Conservation (phyloP, 1,139 yeast species). For the Candida pseudocylindracea region DNA sequence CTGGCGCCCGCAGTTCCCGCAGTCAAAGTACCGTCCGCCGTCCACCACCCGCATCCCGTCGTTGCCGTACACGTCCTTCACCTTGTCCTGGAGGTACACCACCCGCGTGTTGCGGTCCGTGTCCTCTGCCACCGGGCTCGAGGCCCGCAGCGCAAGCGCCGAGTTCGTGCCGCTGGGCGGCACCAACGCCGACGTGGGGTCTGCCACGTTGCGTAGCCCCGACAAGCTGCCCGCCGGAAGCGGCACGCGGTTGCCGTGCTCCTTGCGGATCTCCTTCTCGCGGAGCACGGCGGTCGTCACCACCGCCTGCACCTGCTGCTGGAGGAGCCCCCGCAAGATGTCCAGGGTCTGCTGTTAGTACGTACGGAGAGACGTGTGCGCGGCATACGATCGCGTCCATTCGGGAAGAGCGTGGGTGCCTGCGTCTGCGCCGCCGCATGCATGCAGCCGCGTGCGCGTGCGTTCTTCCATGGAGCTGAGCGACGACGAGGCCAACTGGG, state of each 20-base stretch:
- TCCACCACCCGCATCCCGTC: conserved; percentile 17
- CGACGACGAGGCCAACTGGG: conserved; percentile 7
- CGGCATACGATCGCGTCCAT: conserved; percentile 2
- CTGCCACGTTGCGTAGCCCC: conserved; percentile 12
- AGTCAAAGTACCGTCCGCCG: conserved; percentile 36
- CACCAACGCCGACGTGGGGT: conserved; percentile 13
- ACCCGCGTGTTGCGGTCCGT: conserved; percentile 1
- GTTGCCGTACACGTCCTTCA: conserved; percentile 17
- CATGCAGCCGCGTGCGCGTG: neutral
- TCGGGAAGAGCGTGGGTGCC: neutral
- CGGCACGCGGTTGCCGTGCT: conserved; percentile 5
- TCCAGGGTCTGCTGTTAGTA: neutral
- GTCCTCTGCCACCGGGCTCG: conserved; percentile 7
- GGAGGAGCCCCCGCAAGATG: neutral
- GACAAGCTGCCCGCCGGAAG: conserved; percentile 2
- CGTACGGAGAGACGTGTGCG: neutral
- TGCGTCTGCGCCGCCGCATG: neutral
- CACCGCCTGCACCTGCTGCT: neutral
- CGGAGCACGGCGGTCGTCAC: neutral
- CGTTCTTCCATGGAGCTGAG: conserved; percentile 37
- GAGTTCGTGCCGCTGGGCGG: conserved; percentile 6
- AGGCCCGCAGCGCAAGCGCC: conserved; percentile 6
- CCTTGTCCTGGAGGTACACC: conserved; percentile 2
- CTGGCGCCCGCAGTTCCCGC: conserved; percentile 65
- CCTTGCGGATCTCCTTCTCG: neutral